Evolutionary conservation across 306 rosid species (phyloP).

Genomic region (Rubus parviflorus): DNA sequence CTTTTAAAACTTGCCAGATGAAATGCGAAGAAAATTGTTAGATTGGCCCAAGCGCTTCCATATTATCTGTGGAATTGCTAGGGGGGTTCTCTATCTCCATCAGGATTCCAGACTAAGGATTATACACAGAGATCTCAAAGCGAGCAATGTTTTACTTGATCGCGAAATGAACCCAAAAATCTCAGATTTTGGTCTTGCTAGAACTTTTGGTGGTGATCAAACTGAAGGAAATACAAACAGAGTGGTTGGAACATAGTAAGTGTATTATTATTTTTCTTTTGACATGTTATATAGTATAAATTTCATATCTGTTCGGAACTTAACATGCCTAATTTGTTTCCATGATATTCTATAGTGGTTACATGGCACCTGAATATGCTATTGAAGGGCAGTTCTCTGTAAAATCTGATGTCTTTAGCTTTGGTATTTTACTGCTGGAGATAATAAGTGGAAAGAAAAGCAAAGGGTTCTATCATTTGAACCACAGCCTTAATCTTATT

Average conservation of each 20-base stretch:
- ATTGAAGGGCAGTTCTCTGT: conserved; percentile 28
- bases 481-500: conserved; percentile 35
- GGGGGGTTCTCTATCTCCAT: conserved; percentile 64
- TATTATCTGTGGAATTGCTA: conserved; percentile 51
- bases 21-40: conserved; percentile 16
- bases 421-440: conserved; percentile 51
- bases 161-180: conserved; percentile 48
- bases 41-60: conserved; percentile 56
- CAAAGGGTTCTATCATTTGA: conserved; percentile 33
- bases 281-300: background rate
- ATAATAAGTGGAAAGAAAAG: conserved; percentile 53
- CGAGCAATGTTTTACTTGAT: conserved; percentile 59
- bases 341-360: conserved; percentile 23
- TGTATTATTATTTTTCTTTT: background rate
- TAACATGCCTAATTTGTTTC: background rate
- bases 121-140: conserved; percentile 59
- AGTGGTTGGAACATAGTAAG: conserved; percentile 73
- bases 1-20: conserved; percentile 15
- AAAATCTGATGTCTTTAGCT: conserved; percentile 40
- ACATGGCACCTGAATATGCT: conserved; percentile 41
- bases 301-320: background rate
- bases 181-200: conserved; percentile 65
- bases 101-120: conserved; percentile 59
- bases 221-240: conserved; percentile 54
- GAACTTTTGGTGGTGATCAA: conserved; percentile 48